Evolutionary conservation across 1,284 basidiomycete species (phyloP).

Genomic region (Vanrija humicola): DNA sequence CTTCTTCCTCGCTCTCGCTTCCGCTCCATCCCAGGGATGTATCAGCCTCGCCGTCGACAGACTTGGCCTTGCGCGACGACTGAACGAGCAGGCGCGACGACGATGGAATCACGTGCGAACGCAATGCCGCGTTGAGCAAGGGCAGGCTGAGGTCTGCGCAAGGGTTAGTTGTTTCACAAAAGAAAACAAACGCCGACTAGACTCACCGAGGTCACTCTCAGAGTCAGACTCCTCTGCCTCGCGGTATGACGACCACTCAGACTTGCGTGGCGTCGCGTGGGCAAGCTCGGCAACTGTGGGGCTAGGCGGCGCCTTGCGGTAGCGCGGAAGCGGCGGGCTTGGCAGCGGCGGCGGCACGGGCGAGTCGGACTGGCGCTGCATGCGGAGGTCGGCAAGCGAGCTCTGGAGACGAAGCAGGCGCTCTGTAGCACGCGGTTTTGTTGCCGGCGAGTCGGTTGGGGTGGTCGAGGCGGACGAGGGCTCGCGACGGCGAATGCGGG

Average conservation of each 20-base stretch:
- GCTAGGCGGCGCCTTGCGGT: slow-evolving; percentile 1
- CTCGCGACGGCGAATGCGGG: background rate
- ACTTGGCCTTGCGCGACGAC: background rate
- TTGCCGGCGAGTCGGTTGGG: background rate
- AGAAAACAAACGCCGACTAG: background rate
- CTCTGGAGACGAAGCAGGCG: slow-evolving; percentile 15
- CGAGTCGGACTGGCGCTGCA: slow-evolving; percentile 8
- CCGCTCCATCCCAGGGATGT: slow-evolving; percentile 30
- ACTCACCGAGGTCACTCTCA: slow-evolving; percentile 40
- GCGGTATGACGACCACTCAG: background rate
- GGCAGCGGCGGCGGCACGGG: too few species aligned
- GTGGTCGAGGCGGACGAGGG: background rate
- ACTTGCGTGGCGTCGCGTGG: slow-evolving; percentile 8
- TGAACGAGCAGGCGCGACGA: slow-evolving; percentile 14
- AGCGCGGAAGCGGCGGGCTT: too few species aligned
- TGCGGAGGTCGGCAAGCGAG: slow-evolving; percentile 18
- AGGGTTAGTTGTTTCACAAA: background rate
- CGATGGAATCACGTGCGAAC: slow-evolving; percentile 28
- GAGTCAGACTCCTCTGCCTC: slow-evolving; percentile 15
- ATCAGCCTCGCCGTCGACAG: background rate
- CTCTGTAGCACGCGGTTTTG: slow-evolving; percentile 10
- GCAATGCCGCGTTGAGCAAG: slow-evolving; percentile 27
- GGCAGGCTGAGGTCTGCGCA: slow-evolving; percentile 24
- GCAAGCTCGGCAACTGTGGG: slow-evolving; percentile 16
- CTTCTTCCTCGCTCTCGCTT: slow-evolving; percentile 40